These are phyloP conservation scores for Casuarina equisetifolia DNA, from an alignment of 306 rosid genomes.

Conservation along the genomic window DNA sequence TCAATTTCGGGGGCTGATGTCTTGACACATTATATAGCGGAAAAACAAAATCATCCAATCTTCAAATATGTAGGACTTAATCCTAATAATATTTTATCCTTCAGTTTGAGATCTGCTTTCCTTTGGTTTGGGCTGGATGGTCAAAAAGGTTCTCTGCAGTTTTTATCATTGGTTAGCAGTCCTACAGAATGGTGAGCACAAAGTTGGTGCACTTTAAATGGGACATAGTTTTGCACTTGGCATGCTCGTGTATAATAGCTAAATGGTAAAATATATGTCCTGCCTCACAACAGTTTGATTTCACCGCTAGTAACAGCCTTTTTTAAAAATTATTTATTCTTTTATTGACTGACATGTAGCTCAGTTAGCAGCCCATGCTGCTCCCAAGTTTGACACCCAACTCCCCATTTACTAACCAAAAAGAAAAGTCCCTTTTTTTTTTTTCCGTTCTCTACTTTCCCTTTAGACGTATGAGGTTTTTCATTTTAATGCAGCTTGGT, in stretches of 20 bases:
- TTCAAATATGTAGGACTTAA: neutral
- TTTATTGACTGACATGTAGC: no score
- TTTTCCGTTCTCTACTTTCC: neutral
- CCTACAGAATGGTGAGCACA: neutral
- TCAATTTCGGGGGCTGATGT: neutral
- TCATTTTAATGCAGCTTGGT: slow-evolving; percentile 71
- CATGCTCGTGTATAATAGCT: neutral
- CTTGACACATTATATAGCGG: neutral
- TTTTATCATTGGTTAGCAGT: neutral
- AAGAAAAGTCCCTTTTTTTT: no score
- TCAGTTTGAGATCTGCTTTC: neutral
- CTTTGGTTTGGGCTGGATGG: neutral
- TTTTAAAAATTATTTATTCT: neutral
- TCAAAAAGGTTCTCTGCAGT: neutral
- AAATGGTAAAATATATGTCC: neutral
- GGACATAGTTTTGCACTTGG: no score
- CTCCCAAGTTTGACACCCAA: no score
- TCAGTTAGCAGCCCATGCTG: no score
- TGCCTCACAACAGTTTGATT: slow-evolving; percentile 1
- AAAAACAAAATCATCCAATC: neutral
- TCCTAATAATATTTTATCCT: neutral
- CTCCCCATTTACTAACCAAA: no score
- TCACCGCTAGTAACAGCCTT: neutral
- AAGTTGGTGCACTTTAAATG: neutral
- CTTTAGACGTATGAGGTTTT: slow-evolving; percentile 2